phyloP scores from a whole-genome alignment of 1,284 basidiomycete genomes.

The Ganoderma lingzhi region DNA sequence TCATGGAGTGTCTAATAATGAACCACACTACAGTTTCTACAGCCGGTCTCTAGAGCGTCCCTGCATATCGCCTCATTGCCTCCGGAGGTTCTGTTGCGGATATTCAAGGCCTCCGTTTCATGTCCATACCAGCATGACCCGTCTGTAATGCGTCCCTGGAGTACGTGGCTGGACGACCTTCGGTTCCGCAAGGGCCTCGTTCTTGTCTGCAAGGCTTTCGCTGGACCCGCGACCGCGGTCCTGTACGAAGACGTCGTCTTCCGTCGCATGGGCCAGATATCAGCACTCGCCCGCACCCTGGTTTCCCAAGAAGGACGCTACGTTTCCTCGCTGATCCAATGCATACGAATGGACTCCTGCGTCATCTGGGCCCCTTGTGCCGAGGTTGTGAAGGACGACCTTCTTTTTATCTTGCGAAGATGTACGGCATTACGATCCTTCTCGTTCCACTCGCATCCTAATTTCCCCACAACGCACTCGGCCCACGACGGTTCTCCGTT shows the following conservation, averaged over 20 bases:
- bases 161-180: slow-evolving; percentile 17
- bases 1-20: not conserved
- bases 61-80: slow-evolving; percentile 8
- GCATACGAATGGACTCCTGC: slow-evolving; percentile 22
- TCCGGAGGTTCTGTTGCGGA: slow-evolving; percentile 22
- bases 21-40: slow-evolving; percentile 14
- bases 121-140: slow-evolving; percentile 21
- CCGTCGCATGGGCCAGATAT: slow-evolving; percentile 25
- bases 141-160: slow-evolving; percentile 13
- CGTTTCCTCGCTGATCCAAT: slow-evolving; percentile 15
- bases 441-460: slow-evolving; percentile 13
- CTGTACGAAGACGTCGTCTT: slow-evolving; percentile 29
- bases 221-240: slow-evolving; percentile 19
- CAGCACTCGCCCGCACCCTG: slow-evolving; percentile 23
- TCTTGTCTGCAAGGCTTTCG: slow-evolving; percentile 25
- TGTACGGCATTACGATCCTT: slow-evolving; percentile 21
- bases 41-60: not conserved
- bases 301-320: not conserved
- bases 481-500: not conserved
- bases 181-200: slow-evolving; percentile 24
- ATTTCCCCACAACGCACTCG: slow-evolving; percentile 14
- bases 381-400: slow-evolving; percentile 17
- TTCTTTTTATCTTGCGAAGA: slow-evolving; percentile 14
- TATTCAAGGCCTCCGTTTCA: slow-evolving; percentile 17
- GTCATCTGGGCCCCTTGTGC: slow-evolving; percentile 20